Conservation (phyloP, 768 basidiomycete species). For the Gloeopeniophorella convolvens region DNA sequence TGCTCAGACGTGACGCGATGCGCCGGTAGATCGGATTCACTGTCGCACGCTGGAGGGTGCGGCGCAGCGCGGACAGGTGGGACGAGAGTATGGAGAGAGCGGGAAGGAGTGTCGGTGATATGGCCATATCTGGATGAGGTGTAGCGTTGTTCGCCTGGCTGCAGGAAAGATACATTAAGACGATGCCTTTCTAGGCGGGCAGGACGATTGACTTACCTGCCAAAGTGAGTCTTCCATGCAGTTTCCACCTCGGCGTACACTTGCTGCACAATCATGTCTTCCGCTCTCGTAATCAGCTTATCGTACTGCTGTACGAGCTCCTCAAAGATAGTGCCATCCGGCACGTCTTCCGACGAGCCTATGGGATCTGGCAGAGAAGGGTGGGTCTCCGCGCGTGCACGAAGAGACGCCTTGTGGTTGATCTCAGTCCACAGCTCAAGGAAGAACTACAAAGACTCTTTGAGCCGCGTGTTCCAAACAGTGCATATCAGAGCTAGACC, state of each 20-base stretch:
- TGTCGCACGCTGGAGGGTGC: slow-evolving; percentile 51
- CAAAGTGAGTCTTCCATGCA: slow-evolving; percentile 67
- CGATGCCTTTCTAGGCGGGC: neutral
- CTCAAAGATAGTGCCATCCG: slow-evolving; percentile 73
- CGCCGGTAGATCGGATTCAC: slow-evolving; percentile 67
- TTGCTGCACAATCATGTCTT: slow-evolving; percentile 83
- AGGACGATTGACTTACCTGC: slow-evolving; percentile 26
- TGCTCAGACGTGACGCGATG: slow-evolving; percentile 60
- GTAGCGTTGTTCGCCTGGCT: slow-evolving; percentile 29
- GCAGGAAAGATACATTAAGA: slow-evolving; percentile 21
- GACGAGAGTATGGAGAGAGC: slow-evolving; percentile 78
- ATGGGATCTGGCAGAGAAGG: slow-evolving; percentile 45
- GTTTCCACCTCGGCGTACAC: slow-evolving; percentile 76
- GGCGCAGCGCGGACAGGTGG: slow-evolving; percentile 62
- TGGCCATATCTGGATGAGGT: slow-evolving; percentile 34
- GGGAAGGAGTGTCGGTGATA: slow-evolving; percentile 66
- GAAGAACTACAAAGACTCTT: slow-evolving; percentile 60
- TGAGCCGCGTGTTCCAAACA: neutral
- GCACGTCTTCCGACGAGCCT: slow-evolving; percentile 29
- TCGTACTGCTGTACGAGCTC: slow-evolving; percentile 61
- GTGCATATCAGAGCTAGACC: slow-evolving; percentile 24
- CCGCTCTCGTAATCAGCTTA: slow-evolving; percentile 57
- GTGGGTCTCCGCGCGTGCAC: slow-evolving; percentile 43
- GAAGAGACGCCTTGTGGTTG: slow-evolving; percentile 49
- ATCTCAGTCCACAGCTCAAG: slow-evolving; percentile 86